Percentiles rank a stretch among this genome's conserved stretches.
Evolutionary conservation across 2,329 filamentous ascomycete genomes (phyloP).

Genomic region (Cordyceps tenuipes): DNA sequence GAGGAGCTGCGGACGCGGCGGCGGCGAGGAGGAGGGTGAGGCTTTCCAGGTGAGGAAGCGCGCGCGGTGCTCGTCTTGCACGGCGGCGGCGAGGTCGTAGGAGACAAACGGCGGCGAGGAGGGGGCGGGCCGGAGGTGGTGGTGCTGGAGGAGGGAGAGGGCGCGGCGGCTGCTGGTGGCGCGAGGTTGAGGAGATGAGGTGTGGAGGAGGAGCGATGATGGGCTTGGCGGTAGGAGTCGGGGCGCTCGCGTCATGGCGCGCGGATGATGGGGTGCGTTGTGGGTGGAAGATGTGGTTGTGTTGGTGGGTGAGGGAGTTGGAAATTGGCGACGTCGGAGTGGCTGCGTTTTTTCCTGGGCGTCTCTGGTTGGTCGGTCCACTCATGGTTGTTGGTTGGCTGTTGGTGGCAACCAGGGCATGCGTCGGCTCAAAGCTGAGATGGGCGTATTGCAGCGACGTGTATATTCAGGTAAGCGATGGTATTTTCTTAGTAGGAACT

Average conservation of each 20-base stretch:
- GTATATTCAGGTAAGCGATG: too few relatives aligned
- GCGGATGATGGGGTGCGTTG: not conserved
- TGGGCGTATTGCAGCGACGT: not conserved
- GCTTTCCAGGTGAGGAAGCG: conserved; percentile 28
- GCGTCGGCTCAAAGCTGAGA: not conserved
- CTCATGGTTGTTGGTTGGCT: too few relatives aligned
- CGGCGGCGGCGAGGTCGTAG: conserved; percentile 24
- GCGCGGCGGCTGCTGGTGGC: not conserved
- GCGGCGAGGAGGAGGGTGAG: conserved; percentile 15
- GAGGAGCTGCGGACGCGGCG: conserved; percentile 58
- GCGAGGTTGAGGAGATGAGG: not conserved
- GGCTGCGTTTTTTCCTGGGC: not conserved
- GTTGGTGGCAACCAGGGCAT: too few relatives aligned
- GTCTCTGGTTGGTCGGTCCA: not conserved
- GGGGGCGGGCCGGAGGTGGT: conserved; percentile 21
- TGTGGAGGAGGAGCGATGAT: not conserved
- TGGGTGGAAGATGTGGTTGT: not conserved
- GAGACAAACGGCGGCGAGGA: conserved; percentile 18
- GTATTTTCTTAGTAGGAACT: too few relatives aligned
- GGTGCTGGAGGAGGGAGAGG: conserved; percentile 21
- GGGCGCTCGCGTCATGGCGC: conserved; percentile 1
- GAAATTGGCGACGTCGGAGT: not conserved
- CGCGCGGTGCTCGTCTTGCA: conserved; percentile 27
- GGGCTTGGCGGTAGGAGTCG: not conserved
- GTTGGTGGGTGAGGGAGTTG: not conserved